Conservation (phyloP, 169 alveolate genomes). For the Plasmodium cynomolgi region DNA sequence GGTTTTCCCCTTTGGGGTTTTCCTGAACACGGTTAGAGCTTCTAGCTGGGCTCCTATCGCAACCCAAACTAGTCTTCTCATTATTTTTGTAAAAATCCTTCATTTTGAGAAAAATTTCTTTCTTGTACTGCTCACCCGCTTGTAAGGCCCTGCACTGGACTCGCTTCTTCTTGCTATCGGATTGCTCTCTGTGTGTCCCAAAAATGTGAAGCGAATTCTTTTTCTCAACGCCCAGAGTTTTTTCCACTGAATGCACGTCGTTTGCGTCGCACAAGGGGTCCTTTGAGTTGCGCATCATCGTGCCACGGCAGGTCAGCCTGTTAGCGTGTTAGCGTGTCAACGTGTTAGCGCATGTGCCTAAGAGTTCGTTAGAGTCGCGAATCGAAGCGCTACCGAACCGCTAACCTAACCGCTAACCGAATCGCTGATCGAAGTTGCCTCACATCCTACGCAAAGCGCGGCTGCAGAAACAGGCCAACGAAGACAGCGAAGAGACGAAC, state of each 20-base stretch:
- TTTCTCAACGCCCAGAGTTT: not conserved
- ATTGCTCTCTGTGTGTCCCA: not conserved
- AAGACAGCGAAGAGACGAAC: not conserved
- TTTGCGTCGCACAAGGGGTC: constrained; percentile 18
- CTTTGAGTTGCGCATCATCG: constrained; percentile 5
- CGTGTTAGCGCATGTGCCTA: not conserved
- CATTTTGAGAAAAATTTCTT: constrained; percentile 22
- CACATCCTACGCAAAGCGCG: not conserved
- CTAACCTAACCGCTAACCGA: not conserved
- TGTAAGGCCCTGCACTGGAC: not conserved
- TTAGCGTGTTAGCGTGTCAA: not conserved
- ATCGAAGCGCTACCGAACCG: not conserved
- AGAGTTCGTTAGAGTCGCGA: not conserved
- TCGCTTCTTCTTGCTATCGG: constrained; percentile 15
- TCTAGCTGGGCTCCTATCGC: not conserved
- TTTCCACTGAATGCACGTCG: not conserved
- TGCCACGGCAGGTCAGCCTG: not conserved
- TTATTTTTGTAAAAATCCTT: constrained; percentile 43
- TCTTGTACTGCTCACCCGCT: not conserved
- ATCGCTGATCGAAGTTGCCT: not conserved
- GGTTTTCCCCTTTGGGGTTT: not conserved
- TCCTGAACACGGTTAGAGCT: not conserved
- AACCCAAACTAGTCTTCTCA: not conserved
- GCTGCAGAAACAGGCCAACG: not conserved
- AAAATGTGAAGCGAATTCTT: not conserved